Evolutionary conservation across 257 asterid genomes (phyloP).

Genomic region (Capsicum chinense): DNA sequence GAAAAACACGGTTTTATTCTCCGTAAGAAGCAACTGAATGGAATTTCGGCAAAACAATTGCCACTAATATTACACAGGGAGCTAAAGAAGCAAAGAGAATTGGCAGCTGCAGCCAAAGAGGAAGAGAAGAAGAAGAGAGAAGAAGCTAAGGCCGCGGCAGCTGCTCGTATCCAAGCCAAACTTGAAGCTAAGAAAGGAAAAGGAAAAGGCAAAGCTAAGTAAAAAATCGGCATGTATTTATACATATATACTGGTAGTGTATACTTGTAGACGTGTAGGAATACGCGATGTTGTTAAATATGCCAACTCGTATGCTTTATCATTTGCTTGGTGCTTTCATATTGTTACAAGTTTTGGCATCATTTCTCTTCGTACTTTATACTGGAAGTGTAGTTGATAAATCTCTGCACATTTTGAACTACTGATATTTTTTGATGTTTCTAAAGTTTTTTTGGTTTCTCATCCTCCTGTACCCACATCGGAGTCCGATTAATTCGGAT

Average conservation of each 20-base stretch:
- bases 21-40: background rate
- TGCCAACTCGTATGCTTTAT: background rate
- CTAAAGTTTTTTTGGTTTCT: too few relatives aligned
- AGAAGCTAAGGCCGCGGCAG: constrained; percentile 97
- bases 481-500: too few relatives aligned
- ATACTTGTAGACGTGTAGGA: background rate
- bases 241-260: background rate
- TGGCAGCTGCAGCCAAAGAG: constrained; percentile 76
- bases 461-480: too few relatives aligned
- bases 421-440: too few relatives aligned
- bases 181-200: constrained; percentile 92
- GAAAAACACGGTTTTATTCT: background rate
- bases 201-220: constrained; percentile 89
- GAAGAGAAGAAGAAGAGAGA: constrained; percentile 98
- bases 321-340: background rate
- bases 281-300: background rate
- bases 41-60: constrained; percentile 16
- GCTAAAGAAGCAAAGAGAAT: constrained; percentile 91
- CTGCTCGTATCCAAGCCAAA: constrained; percentile 96
- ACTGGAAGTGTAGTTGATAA: background rate
- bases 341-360: background rate
- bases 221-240: constrained; percentile 16
- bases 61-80: constrained; percentile 50
- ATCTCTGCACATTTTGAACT: too few relatives aligned
- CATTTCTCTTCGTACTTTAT: background rate